Conservation (phyloP, 2,329 filamentous ascomycete genomes). For the Chalaropsis thielavioides region DNA sequence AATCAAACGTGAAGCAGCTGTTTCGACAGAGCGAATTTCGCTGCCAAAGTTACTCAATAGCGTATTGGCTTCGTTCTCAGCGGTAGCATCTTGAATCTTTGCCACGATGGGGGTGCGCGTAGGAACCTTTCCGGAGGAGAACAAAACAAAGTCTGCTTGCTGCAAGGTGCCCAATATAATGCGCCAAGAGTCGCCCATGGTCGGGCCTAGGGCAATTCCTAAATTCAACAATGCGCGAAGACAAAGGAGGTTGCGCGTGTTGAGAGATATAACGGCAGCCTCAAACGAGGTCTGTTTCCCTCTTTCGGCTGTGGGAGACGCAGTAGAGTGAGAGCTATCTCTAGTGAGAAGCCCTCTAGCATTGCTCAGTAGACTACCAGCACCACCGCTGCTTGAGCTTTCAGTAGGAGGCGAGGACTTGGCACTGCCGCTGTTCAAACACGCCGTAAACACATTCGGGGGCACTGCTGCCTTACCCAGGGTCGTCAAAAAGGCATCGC, state of each 20-base stretch:
- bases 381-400: constrained; percentile 20
- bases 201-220: constrained; percentile 85
- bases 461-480: constrained; percentile 87
- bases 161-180: constrained; percentile 87
- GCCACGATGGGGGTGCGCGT: constrained; percentile 35
- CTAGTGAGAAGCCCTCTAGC: constrained; percentile 59
- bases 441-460: constrained; percentile 54
- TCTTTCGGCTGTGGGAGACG: constrained; percentile 42
- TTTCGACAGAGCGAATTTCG: constrained; percentile 79
- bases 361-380: constrained; percentile 50
- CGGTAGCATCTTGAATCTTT: constrained; percentile 32
- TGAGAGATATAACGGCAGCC: constrained; percentile 43
- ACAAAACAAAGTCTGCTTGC: constrained; percentile 79
- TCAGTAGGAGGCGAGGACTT: constrained; percentile 33
- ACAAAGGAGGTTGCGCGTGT: constrained; percentile 79
- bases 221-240: constrained; percentile 84
- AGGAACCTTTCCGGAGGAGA: constrained; percentile 42
- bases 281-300: constrained; percentile 47
- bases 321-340: constrained; percentile 50
- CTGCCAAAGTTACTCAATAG: constrained; percentile 54
- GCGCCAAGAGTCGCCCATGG: constrained; percentile 68
- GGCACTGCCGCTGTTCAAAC: constrained; percentile 35
- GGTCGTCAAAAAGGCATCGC: constrained; percentile 90
- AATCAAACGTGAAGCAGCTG: constrained; percentile 69
- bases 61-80: constrained; percentile 36